A percentile compares a stretch with the other conserved stretches of the same genome.
Conservation (phyloP, 768 basidiomycete species). For the Amanita phalloides region DNA sequence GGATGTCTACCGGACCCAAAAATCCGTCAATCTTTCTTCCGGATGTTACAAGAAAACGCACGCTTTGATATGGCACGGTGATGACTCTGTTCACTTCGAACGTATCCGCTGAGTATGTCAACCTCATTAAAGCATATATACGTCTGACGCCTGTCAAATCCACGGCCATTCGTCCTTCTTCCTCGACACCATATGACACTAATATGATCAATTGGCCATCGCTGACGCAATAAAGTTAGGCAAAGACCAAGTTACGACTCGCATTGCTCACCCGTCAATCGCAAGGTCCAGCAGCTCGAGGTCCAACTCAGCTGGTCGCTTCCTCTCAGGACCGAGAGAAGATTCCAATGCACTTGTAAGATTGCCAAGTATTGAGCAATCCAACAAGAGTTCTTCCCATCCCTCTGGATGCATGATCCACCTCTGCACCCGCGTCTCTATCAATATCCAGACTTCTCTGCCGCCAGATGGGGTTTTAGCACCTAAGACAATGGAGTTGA, state of each 20-base stretch:
- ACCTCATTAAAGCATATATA: constrained; percentile 50
- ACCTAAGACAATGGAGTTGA: constrained; percentile 53
- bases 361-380: constrained; percentile 42
- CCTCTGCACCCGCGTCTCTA: constrained; percentile 56
- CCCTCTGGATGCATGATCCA: constrained; percentile 63
- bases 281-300: constrained; percentile 67
- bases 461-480: constrained; percentile 30
- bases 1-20: constrained; percentile 34
- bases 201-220: constrained; percentile 47
- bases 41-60: constrained; percentile 21
- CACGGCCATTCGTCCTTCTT: constrained; percentile 25
- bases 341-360: constrained; percentile 37
- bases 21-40: not conserved
- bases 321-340: constrained; percentile 28
- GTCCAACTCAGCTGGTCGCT: constrained; percentile 31
- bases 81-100: constrained; percentile 40
- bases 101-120: constrained; percentile 29
- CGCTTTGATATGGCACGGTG: constrained; percentile 68
- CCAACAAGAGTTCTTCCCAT: constrained; percentile 55
- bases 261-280: constrained; percentile 37
- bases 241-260: not conserved
- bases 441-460: constrained; percentile 54
- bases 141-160: constrained; percentile 39
- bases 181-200: constrained; percentile 53
- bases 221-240: constrained; percentile 17